Percentiles rank a stretch among this genome's conserved stretches.
Conservation (phyloP, 2,329 filamentous ascomycete genomes). For the Venturia asperata region DNA sequence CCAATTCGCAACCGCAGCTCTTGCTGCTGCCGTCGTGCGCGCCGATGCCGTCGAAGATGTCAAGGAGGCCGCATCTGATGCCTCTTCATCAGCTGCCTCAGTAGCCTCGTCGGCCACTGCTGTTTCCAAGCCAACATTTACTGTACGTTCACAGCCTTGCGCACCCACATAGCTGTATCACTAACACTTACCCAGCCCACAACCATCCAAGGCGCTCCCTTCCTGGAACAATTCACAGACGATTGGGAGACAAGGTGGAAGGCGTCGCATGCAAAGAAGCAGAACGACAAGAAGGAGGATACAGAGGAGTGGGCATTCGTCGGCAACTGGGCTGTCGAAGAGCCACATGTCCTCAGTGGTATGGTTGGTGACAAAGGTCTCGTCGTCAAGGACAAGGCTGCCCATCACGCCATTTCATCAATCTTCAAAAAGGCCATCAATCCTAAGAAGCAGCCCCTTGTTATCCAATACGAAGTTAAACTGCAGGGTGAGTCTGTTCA, state of each 20-base stretch:
- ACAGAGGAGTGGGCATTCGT: slow-evolving; percentile 95
- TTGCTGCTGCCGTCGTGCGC: slow-evolving; percentile 14
- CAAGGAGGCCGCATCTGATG: slow-evolving; percentile 19
- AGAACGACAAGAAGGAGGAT: slow-evolving; percentile 57
- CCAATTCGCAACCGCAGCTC: slow-evolving; percentile 14
- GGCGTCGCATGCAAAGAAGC: slow-evolving; percentile 94
- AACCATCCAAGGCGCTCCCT: slow-evolving; percentile 71
- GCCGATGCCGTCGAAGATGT: slow-evolving; percentile 20
- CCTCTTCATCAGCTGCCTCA: slow-evolving; percentile 17
- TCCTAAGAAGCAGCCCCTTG: slow-evolving; percentile 93
- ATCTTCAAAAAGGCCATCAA: slow-evolving; percentile 96
- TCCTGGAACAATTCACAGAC: slow-evolving; percentile 97
- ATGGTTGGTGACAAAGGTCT: slow-evolving; percentile 94
- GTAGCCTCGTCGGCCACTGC: slow-evolving; percentile 16
- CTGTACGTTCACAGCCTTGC: slow-evolving; percentile 18
- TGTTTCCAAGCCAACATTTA: slow-evolving; percentile 20
- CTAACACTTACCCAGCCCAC: slow-evolving; percentile 58
- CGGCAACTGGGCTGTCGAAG: slow-evolving; percentile 94
- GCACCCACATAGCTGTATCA: slow-evolving; percentile 6
- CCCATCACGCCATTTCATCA: slow-evolving; percentile 98
- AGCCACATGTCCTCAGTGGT: slow-evolving; percentile 82
- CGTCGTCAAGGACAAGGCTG: slow-evolving; percentile 94
- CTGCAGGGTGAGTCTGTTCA: slow-evolving; percentile 69
- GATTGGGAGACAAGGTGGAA: slow-evolving; percentile 94
- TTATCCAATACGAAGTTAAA: slow-evolving; percentile 99